phyloP scores from a whole-genome alignment of 2,329 filamentous ascomycete genomes.

The Eutypa lata region DNA sequence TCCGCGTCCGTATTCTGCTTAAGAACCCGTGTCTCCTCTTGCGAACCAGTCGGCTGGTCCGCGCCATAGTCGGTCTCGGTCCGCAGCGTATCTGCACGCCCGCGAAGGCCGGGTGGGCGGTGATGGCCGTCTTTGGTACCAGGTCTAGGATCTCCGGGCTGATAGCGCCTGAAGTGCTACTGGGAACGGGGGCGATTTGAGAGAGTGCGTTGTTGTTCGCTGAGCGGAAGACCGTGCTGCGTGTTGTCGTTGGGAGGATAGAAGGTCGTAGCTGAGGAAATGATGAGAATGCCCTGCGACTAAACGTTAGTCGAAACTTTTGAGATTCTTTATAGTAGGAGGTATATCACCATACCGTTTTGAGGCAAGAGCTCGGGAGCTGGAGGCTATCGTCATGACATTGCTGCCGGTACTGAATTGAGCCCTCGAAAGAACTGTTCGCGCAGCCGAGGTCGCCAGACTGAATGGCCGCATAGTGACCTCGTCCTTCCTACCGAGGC shows the following conservation, averaged over 20 bases:
- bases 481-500: background rate
- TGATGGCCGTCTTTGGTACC: slow-evolving; percentile 43
- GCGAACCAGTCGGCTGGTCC: slow-evolving; percentile 52
- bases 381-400: background rate
- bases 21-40: slow-evolving; percentile 60
- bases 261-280: slow-evolving; percentile 50
- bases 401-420: background rate
- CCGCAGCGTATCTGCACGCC: slow-evolving; percentile 54
- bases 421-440: slow-evolving; percentile 13
- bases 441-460: slow-evolving; percentile 4
- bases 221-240: slow-evolving; percentile 24
- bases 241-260: slow-evolving; percentile 27
- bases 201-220: slow-evolving; percentile 20
- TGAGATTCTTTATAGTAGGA: too few species aligned
- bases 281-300: slow-evolving; percentile 45
- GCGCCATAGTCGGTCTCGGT: slow-evolving; percentile 56
- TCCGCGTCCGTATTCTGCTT: slow-evolving; percentile 45
- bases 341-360: slow-evolving; percentile 9
- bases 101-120: slow-evolving; percentile 50
- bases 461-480: slow-evolving; percentile 12
- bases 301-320: too few species aligned
- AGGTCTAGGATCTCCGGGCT: slow-evolving; percentile 36
- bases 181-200: slow-evolving; percentile 16
- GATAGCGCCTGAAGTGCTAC: slow-evolving; percentile 9
- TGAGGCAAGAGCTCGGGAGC: slow-evolving; percentile 4